phyloP scores from a whole-genome alignment of 257 asterid genomes.

The Buddleja alternifolia region DNA sequence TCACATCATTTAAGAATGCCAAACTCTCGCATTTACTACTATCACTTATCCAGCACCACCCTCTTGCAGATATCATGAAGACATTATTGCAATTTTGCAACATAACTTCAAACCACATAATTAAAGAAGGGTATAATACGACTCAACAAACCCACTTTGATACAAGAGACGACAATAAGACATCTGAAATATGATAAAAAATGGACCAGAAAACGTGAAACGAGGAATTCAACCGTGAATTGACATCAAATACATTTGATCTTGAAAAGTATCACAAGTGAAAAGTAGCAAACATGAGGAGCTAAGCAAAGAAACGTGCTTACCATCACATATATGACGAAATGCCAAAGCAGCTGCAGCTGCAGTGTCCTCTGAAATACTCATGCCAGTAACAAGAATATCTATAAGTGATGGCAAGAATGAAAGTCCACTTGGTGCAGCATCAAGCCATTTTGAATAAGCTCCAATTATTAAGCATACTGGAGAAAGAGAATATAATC shows the following conservation, averaged over 20 bases:
- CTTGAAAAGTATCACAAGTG: slow-evolving; percentile 14
- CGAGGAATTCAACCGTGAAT: slow-evolving; percentile 10
- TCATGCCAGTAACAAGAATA: slow-evolving; percentile 95
- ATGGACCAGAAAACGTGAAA: slow-evolving; percentile 18
- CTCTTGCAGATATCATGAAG: slow-evolving; percentile 13
- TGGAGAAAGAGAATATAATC: slow-evolving; percentile 34
- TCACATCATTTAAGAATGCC: slow-evolving; percentile 5
- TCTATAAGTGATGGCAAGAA: slow-evolving; percentile 87
- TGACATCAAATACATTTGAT: not conserved
- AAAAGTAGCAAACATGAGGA: slow-evolving; percentile 21
- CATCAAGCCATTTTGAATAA: slow-evolving; percentile 95
- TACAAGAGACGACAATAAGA: slow-evolving; percentile 10
- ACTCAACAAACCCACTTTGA: not conserved
- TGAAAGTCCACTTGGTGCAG: slow-evolving; percentile 76
- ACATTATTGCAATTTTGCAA: not conserved
- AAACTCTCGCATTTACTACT: slow-evolving; percentile 7
- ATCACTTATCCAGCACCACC: slow-evolving; percentile 14
- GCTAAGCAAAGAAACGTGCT: slow-evolving; percentile 26
- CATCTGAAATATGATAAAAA: slow-evolving; percentile 17
- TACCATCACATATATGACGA: slow-evolving; percentile 92
- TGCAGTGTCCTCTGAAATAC: slow-evolving; percentile 90
- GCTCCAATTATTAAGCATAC: slow-evolving; percentile 93
- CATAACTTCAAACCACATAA: slow-evolving; percentile 1
- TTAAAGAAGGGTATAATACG: not conserved
- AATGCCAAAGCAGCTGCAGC: slow-evolving; percentile 96